Conservation (phyloP, 176 grass and related monocot species). For the Musa troglodytarum region DNA sequence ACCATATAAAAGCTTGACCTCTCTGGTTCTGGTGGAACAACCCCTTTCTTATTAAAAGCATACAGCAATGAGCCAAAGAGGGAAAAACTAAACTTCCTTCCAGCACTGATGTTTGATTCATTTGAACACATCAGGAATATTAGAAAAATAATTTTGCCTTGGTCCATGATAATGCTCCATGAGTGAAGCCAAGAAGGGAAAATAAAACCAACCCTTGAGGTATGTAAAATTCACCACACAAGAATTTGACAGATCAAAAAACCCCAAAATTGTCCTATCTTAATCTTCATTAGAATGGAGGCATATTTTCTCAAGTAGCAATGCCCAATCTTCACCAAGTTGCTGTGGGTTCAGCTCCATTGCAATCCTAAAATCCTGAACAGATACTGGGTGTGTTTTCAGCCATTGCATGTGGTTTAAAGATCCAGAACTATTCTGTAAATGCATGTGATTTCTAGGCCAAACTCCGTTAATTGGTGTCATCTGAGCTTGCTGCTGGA, state of each 20-base stretch:
- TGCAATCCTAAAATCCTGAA: slow-evolving; percentile 71
- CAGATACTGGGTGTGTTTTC: slow-evolving; percentile 37
- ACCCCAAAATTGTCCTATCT: slow-evolving; percentile 5
- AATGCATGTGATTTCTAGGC: slow-evolving; percentile 13
- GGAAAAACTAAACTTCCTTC: neutral
- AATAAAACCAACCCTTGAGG: neutral
- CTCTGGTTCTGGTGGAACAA: too few species aligned
- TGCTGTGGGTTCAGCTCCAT: slow-evolving; percentile 80
- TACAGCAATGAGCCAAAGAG: neutral
- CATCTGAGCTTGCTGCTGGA: neutral
- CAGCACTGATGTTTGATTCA: neutral
- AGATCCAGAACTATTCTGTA: slow-evolving; percentile 31
- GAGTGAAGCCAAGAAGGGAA: neutral
- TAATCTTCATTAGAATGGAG: slow-evolving; percentile 55
- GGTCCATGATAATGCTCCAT: neutral
- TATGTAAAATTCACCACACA: neutral
- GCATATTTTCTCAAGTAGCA: slow-evolving; percentile 79
- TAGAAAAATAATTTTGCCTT: neutral
- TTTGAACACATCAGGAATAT: neutral
- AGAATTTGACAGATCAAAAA: neutral
- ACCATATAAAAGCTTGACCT: neutral
- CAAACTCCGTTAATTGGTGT: slow-evolving; percentile 14
- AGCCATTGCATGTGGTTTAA: slow-evolving; percentile 23
- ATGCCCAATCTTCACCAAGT: slow-evolving; percentile 67
- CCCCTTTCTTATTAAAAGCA: neutral